Percentiles rank a stretch among this genome's conserved stretches.
These are phyloP conservation scores for Aulographum hederae DNA, from an alignment of 2,329 filamentous ascomycete genomes.

Conservation along the genomic window DNA sequence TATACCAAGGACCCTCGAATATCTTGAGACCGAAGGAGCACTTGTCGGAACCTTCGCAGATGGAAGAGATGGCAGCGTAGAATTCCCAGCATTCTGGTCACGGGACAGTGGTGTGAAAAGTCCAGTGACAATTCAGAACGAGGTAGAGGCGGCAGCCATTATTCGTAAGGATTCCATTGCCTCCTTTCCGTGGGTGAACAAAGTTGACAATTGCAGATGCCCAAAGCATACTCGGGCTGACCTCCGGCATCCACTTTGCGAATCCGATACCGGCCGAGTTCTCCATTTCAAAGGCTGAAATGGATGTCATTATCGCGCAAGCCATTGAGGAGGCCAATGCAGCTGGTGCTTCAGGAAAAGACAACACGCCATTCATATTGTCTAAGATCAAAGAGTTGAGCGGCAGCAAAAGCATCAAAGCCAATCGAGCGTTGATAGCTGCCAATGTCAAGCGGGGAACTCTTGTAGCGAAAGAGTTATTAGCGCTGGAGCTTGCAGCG, in stretches of 20 bases:
- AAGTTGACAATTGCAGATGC: conserved; percentile 31
- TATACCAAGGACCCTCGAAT: conserved; percentile 75
- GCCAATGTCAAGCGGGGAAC: conserved; percentile 48
- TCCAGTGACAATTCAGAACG: conserved; percentile 54
- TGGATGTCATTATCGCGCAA: conserved; percentile 21
- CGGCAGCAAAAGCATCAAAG: conserved; percentile 47
- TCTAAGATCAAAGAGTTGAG: conserved; percentile 64
- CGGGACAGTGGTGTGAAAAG: conserved; percentile 70
- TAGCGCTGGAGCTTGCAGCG: conserved; percentile 14
- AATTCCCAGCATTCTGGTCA: conserved; percentile 88
- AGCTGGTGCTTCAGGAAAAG: conserved; percentile 41
- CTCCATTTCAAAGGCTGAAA: conserved; percentile 43
- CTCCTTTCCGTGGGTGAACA: not conserved
- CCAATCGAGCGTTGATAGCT: conserved; percentile 55
- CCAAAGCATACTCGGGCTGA: conserved; percentile 52
- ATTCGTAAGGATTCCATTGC: conserved; percentile 34
- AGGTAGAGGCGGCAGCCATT: conserved; percentile 75
- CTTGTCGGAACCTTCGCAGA: conserved; percentile 81
- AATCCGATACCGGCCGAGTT: conserved; percentile 64
- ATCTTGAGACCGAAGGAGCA: conserved; percentile 55
- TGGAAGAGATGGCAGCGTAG: conserved; percentile 50
- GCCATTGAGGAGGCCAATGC: conserved; percentile 18
- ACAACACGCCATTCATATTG: conserved; percentile 74
- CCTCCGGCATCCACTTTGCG: conserved; percentile 70
- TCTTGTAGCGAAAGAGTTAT: conserved; percentile 43